These are phyloP conservation scores for Tetrahymena elliotti DNA, from an alignment of 73 alveolate genomes.

Conservation along the genomic window DNA sequence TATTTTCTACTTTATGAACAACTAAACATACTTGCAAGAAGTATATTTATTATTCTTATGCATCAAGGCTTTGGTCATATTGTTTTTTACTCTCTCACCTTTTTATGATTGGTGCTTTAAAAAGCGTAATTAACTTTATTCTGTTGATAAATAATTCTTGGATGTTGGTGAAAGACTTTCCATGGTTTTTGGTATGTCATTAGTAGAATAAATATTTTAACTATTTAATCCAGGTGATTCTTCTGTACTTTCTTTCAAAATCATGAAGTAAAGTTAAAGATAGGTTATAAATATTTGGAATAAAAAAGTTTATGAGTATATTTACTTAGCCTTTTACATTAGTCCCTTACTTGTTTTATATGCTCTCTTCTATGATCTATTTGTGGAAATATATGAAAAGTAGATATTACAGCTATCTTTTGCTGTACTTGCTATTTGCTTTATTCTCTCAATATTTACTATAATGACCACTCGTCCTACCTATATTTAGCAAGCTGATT, in stretches of 20 bases:
- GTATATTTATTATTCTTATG: background rate
- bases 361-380: background rate
- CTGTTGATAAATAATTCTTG: background rate
- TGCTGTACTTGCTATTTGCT: background rate
- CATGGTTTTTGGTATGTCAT: background rate
- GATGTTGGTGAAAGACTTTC: background rate
- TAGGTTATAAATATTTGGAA: background rate
- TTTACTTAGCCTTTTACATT: background rate
- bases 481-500: background rate
- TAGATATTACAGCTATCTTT: background rate
- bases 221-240: background rate
- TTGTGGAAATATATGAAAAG: background rate
- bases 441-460: background rate
- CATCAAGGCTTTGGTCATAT: background rate
- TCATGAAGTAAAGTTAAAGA: background rate
- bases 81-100: background rate
- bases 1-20: background rate
- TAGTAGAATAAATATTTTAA: background rate
- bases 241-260: background rate
- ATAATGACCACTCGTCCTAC: background rate
- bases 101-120: background rate
- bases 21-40: background rate
- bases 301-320: background rate
- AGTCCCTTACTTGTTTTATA: background rate
- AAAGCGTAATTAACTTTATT: background rate